These are phyloP conservation scores for Zygotorulaspora mrakii DNA, from an alignment of 1,139 yeast species.

Conservation along the genomic window DNA sequence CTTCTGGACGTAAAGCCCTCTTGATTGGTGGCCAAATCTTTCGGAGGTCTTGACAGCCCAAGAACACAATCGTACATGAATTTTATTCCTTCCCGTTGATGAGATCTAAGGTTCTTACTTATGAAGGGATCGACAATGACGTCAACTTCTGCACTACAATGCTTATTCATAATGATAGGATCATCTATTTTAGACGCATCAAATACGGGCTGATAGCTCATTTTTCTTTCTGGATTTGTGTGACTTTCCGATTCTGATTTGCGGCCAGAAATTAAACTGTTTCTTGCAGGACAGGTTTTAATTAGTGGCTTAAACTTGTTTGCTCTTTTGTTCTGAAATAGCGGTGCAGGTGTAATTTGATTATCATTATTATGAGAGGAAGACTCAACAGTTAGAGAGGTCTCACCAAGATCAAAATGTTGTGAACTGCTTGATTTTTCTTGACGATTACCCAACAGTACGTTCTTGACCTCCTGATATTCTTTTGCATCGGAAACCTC, in stretches of 20 bases:
- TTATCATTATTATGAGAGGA: no score
- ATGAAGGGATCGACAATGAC: conserved; percentile 71
- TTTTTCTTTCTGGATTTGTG: not conserved
- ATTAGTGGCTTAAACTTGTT: conserved; percentile 23
- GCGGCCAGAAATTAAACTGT: conserved; percentile 6
- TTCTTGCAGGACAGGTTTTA: conserved; percentile 10
- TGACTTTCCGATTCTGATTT: not conserved
- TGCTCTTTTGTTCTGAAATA: conserved; percentile 9
- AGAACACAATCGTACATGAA: conserved; percentile 80
- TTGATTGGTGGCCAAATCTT: conserved; percentile 15
- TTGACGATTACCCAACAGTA: not conserved
- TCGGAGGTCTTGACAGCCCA: conserved; percentile 49
- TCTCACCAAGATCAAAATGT: no score
- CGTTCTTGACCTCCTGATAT: not conserved
- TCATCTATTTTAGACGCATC: conserved; percentile 40
- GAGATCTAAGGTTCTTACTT: conserved; percentile 60
- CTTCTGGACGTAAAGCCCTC: conserved; percentile 16
- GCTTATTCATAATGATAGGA: conserved; percentile 48
- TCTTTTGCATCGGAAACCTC: conserved; percentile 34
- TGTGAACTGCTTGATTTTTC: not conserved
- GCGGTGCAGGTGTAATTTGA: no score
- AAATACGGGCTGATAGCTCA: conserved; percentile 38
- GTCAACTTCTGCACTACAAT: conserved; percentile 41
- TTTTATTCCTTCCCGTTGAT: conserved; percentile 77
- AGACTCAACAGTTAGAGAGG: no score